Evolutionary conservation across 2,329 filamentous ascomycete genomes (phyloP), one percentile per base, ranked within the genome.

Genomic region (Fusarium domesticum): DNA sequence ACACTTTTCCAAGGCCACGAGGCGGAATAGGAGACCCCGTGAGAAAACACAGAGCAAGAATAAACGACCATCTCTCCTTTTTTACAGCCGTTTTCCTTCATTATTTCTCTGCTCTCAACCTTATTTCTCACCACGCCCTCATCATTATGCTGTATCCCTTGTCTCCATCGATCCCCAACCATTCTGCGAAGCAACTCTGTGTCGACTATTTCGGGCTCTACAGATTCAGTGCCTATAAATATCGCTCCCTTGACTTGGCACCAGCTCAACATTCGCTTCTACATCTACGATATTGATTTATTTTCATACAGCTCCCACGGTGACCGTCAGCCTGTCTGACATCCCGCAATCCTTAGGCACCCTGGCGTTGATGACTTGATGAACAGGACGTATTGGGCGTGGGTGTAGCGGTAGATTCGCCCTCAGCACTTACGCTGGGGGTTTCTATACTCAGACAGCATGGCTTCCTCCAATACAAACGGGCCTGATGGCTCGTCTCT

Each of bases 401-500:
- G 61, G 63, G 62, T 65, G 64, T 63, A 60, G 69, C 63, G 64
- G 62, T 58, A 58, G 48, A 54, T 43, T 54, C 48, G 51, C 61
- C 58, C 57, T 59, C 49, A 56, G 55, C 56, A 61, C 60, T 62
- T 52, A 48, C 48, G 56, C 60, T 50, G 51, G 59, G 54, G 53
- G 51, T 54, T 40, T 53, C 64, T 50, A 47, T 50, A 34, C 48
- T 50, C 45, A 51, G 45, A 46, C 45, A 56, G 43, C 48, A 67
- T 67, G 64, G 62, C 64, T 33, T 52, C 59, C 36, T 43, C 51
- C 37, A 55, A 66, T 25, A 58, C 59, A 45, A 64, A 87, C 57
- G 84, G 80, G 68, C 82, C 82, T 46, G 87, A 91, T 74, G 85
- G 78, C 70, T 85, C 85, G 47, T 90, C 87, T 52, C 83, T 91